Evolutionary conservation across 2,329 filamentous ascomycete species (phyloP).

Genomic region (Monosporascus sp.): DNA sequence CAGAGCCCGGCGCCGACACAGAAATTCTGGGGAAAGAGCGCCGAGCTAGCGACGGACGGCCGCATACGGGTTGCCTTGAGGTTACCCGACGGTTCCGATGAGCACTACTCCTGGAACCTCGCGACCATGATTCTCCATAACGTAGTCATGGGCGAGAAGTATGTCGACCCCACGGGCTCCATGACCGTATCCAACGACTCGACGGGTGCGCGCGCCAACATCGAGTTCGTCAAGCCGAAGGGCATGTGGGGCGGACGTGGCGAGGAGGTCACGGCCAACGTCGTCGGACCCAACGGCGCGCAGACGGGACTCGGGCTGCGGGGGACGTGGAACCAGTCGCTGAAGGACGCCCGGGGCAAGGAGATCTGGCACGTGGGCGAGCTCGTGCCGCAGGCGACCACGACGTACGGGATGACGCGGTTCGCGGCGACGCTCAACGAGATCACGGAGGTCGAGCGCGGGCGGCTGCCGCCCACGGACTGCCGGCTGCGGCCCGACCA

Average conservation of each 20-base stretch:
- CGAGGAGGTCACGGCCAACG: constrained; percentile 79
- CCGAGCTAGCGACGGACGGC: constrained; percentile 89
- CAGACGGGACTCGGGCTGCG: constrained; percentile 61
- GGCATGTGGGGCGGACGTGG: constrained; percentile 95
- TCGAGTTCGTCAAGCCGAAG: constrained; percentile 79
- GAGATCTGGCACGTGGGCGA: constrained; percentile 75
- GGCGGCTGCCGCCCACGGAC: constrained; percentile 74
- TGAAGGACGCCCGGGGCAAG: constrained; percentile 53
- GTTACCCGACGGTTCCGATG: constrained; percentile 60
- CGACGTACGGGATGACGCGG: constrained; percentile 80
- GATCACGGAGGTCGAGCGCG: constrained; percentile 72
- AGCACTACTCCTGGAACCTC: constrained; percentile 82
- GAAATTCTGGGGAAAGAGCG: constrained; percentile 98
- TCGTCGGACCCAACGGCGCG: constrained; percentile 60
- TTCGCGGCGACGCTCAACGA: constrained; percentile 89
- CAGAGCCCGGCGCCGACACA: constrained; percentile 86
- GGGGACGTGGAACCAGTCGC: constrained; percentile 78
- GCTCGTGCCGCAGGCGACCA: constrained; percentile 71
- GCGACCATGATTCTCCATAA: constrained; percentile 91
- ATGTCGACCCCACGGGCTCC: constrained; percentile 87
- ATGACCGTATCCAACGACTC: constrained; percentile 84
- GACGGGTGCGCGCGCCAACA: constrained; percentile 74
- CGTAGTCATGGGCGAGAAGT: constrained; percentile 96
- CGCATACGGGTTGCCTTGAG: constrained; percentile 72
- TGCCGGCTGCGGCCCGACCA: constrained; percentile 82